Evolutionary conservation across 169 alveolate genomes (phyloP).

Genomic region (Plasmodium knowlesi): DNA sequence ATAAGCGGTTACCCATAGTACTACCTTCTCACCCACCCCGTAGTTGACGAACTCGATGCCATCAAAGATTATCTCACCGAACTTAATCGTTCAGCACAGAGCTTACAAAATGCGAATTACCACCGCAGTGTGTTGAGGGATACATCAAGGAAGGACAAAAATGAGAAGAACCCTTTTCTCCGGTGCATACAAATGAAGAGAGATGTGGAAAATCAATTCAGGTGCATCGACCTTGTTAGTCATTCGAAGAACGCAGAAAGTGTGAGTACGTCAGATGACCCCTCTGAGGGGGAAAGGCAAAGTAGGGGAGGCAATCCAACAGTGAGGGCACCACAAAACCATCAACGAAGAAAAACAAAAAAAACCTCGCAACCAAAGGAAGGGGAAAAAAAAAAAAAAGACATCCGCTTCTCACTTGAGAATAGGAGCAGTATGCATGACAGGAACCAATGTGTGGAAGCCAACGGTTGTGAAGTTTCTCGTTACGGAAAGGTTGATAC

Average conservation of each 20-base stretch:
- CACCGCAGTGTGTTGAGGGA: conserved; percentile 13
- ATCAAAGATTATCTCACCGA: conserved; percentile 31
- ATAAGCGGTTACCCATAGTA: background rate
- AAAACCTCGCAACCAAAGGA: background rate
- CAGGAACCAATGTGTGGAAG: background rate
- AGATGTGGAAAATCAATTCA: conserved; percentile 1
- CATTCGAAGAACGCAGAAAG: background rate
- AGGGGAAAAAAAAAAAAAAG: background rate
- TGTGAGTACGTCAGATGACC: background rate
- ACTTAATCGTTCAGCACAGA: conserved; percentile 8
- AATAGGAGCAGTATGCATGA: background rate
- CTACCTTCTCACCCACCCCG: background rate
- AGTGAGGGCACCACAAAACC: background rate
- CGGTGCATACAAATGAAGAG: conserved; percentile 3
- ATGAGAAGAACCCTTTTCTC: background rate
- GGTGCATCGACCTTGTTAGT: conserved; percentile 2
- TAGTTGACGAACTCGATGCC: conserved; percentile 16
- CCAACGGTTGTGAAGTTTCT: background rate
- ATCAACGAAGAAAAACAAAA: background rate
- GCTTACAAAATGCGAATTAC: conserved; percentile 29
- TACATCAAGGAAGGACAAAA: background rate
- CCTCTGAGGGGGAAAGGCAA: background rate
- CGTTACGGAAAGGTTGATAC: background rate
- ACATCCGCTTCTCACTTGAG: conserved; percentile 25
- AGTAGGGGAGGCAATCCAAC: background rate